phyloP scores from a whole-genome alignment of 1,284 basidiomycete genomes.

The Agroathelia rolfsii region DNA sequence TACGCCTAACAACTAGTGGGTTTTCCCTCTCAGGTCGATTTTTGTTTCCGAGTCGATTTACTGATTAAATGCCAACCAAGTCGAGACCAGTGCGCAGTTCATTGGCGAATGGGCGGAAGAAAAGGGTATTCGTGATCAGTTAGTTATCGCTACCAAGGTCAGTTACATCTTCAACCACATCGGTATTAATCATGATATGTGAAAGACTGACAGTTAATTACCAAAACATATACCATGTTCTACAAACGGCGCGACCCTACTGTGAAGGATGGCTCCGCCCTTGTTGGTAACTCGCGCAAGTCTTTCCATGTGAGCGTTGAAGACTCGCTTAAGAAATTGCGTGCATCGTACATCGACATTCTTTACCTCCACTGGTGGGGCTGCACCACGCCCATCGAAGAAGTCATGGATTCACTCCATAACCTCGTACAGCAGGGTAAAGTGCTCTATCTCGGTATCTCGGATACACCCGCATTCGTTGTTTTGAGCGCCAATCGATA shows the following conservation, averaged over 20 bases:
- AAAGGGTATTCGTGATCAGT: conserved; percentile 24
- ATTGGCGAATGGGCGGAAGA: conserved; percentile 29
- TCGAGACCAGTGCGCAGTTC: no score
- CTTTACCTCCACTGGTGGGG: conserved; percentile 50
- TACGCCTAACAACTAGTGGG: conserved; percentile 15
- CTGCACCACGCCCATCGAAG: conserved; percentile 39
- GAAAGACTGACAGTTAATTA: no score
- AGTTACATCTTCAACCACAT: no score
- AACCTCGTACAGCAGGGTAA: conserved; percentile 33
- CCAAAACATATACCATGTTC: no score
- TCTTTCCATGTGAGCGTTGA: conserved; percentile 33
- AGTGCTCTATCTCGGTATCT: conserved; percentile 33
- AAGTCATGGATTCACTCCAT: conserved; percentile 44
- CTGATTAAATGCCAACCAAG: no score
- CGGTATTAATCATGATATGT: no score
- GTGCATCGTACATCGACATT: conserved; percentile 45
- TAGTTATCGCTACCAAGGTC: conserved; percentile 28
- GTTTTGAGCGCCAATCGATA: conserved; percentile 43
- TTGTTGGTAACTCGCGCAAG: conserved; percentile 41
- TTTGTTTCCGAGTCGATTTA: no score
- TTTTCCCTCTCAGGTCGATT: no score
- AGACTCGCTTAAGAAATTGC: conserved; percentile 43
- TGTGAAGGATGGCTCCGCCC: no score
- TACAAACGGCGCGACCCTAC: no score
- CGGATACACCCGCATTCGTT: conserved; percentile 39